These are phyloP conservation scores for Hanseniaspora hatyaiensis DNA, from an alignment of 805 yeast genomes.

Conservation along the genomic window DNA sequence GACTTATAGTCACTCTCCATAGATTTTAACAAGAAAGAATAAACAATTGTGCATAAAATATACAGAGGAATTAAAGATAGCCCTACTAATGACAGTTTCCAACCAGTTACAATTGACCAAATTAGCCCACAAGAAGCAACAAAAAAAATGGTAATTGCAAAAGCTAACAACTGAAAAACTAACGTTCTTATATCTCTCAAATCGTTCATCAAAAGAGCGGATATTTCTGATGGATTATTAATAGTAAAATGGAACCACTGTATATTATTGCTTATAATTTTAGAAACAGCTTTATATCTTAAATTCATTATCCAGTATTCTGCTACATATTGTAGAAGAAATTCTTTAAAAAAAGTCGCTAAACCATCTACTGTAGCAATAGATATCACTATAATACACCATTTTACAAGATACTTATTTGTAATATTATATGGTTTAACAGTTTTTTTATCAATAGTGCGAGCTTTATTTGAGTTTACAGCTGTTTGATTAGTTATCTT, in stretches of 20 bases:
- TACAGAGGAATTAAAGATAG: constrained; percentile 62
- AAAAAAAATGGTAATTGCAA: constrained; percentile 41
- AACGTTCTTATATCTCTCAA: constrained; percentile 61
- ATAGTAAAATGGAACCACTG: constrained; percentile 39
- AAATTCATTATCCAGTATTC: constrained; percentile 55
- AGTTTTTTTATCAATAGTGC: no score
- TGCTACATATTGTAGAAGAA: constrained; percentile 43
- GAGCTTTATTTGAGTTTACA: no score
- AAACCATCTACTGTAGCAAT: constrained; percentile 56
- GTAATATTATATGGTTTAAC: no score
- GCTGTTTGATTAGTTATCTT: no score
- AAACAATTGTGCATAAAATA: constrained; percentile 38
- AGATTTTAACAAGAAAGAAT: constrained; percentile 40
- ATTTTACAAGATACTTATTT: constrained; percentile 34
- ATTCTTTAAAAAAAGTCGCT: constrained; percentile 40
- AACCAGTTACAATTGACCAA: constrained; percentile 72
- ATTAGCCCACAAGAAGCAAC: constrained; percentile 49
- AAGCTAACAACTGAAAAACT: constrained; percentile 49
- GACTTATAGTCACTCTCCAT: constrained; percentile 53
- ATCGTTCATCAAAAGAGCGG: constrained; percentile 68
- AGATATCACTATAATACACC: constrained; percentile 58
- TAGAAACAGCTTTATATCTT: constrained; percentile 39
- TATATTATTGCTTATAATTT: constrained; percentile 41
- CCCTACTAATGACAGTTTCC: constrained; percentile 81
- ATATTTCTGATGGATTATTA: constrained; percentile 40